Evolutionary conservation across 2,329 filamentous ascomycete species (phyloP).

Genomic region (Ceratocystis papillata): DNA sequence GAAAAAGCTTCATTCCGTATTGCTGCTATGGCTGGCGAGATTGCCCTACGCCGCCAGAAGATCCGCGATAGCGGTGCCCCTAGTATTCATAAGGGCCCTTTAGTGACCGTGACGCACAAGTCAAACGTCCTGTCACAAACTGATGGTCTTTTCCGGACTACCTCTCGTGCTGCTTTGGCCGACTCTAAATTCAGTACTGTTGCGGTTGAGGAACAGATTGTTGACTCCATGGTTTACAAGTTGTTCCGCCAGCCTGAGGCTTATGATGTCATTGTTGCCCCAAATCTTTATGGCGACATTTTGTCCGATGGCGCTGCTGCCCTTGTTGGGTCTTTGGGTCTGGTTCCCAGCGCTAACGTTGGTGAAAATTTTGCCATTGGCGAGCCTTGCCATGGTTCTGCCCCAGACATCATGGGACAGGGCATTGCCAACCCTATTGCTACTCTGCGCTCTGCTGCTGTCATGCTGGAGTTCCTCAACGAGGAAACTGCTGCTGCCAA

Average conservation of each 20-base stretch:
- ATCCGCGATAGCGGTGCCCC: conserved; percentile 51
- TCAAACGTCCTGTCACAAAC: conserved; percentile 94
- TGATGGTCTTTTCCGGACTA: conserved; percentile 85
- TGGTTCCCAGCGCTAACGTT: conserved; percentile 92
- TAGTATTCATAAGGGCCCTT: conserved; percentile 55
- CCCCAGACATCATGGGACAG: conserved; percentile 88
- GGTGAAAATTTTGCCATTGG: conserved; percentile 91
- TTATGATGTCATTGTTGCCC: conserved; percentile 97
- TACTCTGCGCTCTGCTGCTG: conserved; percentile 75
- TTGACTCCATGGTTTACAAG: conserved; percentile 99
- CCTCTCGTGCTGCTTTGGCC: conserved; percentile 62
- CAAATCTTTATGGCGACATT: conserved; percentile 95
- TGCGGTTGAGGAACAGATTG: conserved; percentile 87
- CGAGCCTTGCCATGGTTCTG: conserved; percentile 93
- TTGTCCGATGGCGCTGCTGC: conserved; percentile 91
- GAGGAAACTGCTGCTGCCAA: conserved; percentile 75
- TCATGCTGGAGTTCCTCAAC: conserved; percentile 94
- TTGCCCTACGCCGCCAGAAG: conserved; percentile 75
- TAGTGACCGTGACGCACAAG: conserved; percentile 97
- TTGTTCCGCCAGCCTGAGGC: conserved; percentile 89
- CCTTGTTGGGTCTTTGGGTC: conserved; percentile 78
- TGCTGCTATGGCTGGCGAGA: conserved; percentile 85
- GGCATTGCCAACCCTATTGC: conserved; percentile 94
- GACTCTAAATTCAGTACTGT: conserved; percentile 52
- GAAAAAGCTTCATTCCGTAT: conserved; percentile 77